Evolutionary conservation across 2,329 filamentous ascomycete species (phyloP).

Genomic region (Cordyceps fumosorosea): DNA sequence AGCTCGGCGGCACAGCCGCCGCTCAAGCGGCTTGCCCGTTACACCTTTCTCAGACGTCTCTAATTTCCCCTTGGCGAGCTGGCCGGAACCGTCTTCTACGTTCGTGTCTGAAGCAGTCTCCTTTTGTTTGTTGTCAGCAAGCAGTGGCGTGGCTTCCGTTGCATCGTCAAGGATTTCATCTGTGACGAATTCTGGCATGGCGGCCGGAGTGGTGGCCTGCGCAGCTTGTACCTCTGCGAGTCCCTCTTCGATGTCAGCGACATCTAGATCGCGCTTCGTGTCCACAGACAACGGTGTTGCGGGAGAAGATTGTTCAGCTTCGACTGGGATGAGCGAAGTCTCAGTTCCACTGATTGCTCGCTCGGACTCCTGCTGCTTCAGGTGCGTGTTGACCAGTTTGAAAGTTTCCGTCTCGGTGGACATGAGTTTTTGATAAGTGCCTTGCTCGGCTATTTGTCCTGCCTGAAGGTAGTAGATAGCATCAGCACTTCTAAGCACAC

Average conservation of each 20-base stretch:
- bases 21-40: too few species aligned
- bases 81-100: slow-evolving; percentile 61
- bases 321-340: slow-evolving; percentile 34
- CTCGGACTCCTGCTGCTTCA: slow-evolving; percentile 41
- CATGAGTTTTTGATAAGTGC: slow-evolving; percentile 77
- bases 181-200: slow-evolving; percentile 54
- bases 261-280: slow-evolving; percentile 47
- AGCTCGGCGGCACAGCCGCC: too few species aligned
- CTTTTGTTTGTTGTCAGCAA: slow-evolving; percentile 60
- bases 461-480: slow-evolving; percentile 74
- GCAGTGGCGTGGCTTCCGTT: slow-evolving; percentile 75
- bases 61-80: too few species aligned
- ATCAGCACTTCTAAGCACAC: slow-evolving; percentile 75
- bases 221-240: slow-evolving; percentile 64
- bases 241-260: slow-evolving; percentile 67
- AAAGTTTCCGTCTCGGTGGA: slow-evolving; percentile 84
- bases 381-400: slow-evolving; percentile 65
- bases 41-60: too few species aligned
- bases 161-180: slow-evolving; percentile 70
- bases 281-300: slow-evolving; percentile 23
- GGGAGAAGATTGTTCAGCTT: slow-evolving; percentile 44
- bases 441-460: slow-evolving; percentile 70
- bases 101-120: slow-evolving; percentile 44
- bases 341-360: slow-evolving; percentile 29
- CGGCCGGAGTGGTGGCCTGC: slow-evolving; percentile 39